Percentiles rank a stretch among this genome's conserved stretches.
Conservation (phyloP, 2,329 filamentous ascomycete genomes). For the Diaporthe vaccinii region DNA sequence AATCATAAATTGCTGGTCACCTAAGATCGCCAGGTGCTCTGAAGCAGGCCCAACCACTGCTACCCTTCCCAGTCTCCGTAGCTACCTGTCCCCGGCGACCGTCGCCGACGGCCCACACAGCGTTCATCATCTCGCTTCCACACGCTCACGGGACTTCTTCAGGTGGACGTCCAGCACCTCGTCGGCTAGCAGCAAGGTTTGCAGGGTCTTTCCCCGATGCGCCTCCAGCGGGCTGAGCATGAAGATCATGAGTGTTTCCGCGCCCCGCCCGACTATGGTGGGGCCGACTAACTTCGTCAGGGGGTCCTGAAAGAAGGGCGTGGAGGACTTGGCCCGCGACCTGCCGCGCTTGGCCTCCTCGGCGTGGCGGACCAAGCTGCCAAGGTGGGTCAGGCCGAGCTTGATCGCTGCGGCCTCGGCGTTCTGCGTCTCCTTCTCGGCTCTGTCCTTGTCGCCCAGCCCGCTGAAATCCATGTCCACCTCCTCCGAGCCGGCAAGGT, state of each 20-base stretch:
- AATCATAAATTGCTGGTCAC: too few relatives aligned
- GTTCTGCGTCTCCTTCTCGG: background rate
- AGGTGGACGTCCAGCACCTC: background rate
- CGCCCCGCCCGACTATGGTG: background rate
- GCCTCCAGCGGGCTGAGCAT: background rate
- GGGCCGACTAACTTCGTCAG: background rate
- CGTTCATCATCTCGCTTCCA: background rate
- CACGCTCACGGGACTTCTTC: background rate
- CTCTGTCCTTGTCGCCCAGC: background rate
- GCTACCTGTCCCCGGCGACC: too few relatives aligned
- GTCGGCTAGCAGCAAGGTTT: background rate
- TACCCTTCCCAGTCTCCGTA: too few relatives aligned
- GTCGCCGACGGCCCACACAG: too few relatives aligned
- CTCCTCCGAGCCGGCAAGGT: slow-evolving; percentile 1
- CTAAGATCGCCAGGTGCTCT: too few relatives aligned
- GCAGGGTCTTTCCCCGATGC: background rate
- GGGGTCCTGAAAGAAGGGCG: background rate
- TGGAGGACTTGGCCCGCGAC: background rate
- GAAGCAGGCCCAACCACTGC: too few relatives aligned
- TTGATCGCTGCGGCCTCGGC: background rate
- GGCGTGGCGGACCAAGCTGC: background rate
- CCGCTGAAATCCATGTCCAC: background rate
- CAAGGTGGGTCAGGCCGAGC: slow-evolving; percentile 2
- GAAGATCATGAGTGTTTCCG: background rate
- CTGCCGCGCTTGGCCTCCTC: background rate